Percentiles rank a stretch among this genome's conserved stretches.
These are phyloP conservation scores for Phytopythium helicoides DNA, from an alignment of 352 stramenopile genomes.

Conservation along the genomic window DNA sequence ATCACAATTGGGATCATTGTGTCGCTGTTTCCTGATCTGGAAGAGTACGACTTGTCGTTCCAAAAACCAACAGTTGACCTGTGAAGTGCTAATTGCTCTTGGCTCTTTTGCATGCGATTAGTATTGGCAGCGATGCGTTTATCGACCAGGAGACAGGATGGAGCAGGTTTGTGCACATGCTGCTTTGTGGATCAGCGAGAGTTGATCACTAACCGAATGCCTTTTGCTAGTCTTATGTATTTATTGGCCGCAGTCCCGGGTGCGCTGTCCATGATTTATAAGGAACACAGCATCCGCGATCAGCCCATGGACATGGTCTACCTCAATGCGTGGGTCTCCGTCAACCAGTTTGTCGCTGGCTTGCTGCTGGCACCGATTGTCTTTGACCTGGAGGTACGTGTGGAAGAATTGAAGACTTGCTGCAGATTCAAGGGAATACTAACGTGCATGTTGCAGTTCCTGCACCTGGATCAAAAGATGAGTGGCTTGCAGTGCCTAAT, in stretches of 20 bases:
- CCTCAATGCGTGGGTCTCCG: constrained; percentile 82
- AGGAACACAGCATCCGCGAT: constrained; percentile 75
- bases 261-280: constrained; percentile 85
- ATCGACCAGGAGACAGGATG: constrained; percentile 75
- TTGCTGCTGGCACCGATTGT: constrained; percentile 77
- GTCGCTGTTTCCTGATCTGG: constrained; percentile 68
- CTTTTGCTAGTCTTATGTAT: constrained; percentile 59
- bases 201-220: not conserved
- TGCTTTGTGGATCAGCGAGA: not conserved
- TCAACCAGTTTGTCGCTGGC: constrained; percentile 85
- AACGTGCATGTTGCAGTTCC: constrained; percentile 18
- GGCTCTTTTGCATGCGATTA: constrained; percentile 16
- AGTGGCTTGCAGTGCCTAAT: constrained; percentile 78
- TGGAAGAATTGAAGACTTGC: too few species aligned
- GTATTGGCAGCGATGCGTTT: constrained; percentile 54
- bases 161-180: constrained; percentile 49
- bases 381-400: constrained; percentile 65
- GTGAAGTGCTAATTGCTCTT: not conserved
- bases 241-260: constrained; percentile 72
- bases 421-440: too few species aligned
- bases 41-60: constrained; percentile 47
- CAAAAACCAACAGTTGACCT: not conserved
- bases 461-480: constrained; percentile 77
- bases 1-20: constrained; percentile 72
- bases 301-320: constrained; percentile 88